Conservation (phyloP, 2,329 filamentous ascomycete species). For the Hypoxylon sp. region DNA sequence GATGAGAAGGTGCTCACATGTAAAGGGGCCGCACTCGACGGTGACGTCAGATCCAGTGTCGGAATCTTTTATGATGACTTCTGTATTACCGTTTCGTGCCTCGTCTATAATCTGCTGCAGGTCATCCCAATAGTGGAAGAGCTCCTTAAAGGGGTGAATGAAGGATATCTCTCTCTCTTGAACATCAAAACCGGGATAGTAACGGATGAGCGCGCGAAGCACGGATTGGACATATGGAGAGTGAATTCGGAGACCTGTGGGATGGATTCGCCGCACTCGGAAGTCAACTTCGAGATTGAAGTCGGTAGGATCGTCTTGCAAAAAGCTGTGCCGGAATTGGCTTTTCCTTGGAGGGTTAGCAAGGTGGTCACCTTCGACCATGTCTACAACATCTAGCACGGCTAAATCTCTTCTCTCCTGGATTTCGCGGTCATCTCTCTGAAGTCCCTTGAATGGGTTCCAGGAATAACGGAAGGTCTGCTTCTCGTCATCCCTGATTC, state of each 20-base stretch:
- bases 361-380: background rate
- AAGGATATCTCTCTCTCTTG: slow-evolving; percentile 2
- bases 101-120: background rate
- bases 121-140: slow-evolving; percentile 2
- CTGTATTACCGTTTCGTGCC: background rate
- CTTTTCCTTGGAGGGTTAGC: background rate
- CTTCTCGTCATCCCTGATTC: background rate
- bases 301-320: background rate
- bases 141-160: background rate
- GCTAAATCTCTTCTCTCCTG: background rate
- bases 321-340: slow-evolving; percentile 2
- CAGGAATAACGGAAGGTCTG: slow-evolving; percentile 1
- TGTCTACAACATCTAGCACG: slow-evolving; percentile 1
- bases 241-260: slow-evolving; percentile 1
- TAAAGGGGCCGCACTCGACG: background rate
- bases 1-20: background rate
- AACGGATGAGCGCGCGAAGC: background rate
- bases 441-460: slow-evolving; percentile 1
- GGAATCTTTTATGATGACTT: background rate
- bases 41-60: background rate
- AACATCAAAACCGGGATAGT: background rate
- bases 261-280: background rate
- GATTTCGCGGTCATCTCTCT: slow-evolving; percentile 1
- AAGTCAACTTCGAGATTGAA: slow-evolving; percentile 1
- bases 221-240: background rate